Conservation (phyloP, 2,329 filamentous ascomycete species). For the Talaromyces sp. region DNA sequence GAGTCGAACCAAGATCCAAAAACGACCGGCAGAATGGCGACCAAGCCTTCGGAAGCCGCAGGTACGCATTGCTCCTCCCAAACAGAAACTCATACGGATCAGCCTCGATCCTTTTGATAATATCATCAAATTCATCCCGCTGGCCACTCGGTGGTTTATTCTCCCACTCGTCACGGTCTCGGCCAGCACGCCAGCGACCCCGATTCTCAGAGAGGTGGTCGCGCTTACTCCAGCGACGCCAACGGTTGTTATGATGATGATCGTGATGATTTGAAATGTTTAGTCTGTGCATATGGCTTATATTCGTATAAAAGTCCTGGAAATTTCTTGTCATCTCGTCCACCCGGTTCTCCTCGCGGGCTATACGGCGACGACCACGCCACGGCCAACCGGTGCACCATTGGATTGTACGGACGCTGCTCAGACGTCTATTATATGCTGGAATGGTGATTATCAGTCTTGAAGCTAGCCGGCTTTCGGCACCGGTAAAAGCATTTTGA, state of each 20-base stretch:
- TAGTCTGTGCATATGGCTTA: not conserved
- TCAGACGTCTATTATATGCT: not conserved
- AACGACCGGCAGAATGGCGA: slow-evolving; percentile 7
- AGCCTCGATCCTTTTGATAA: slow-evolving; percentile 28
- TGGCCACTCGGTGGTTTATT: slow-evolving; percentile 16
- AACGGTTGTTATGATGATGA: not conserved
- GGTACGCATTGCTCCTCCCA: slow-evolving; percentile 26
- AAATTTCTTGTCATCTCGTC: not conserved
- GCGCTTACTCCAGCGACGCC: not conserved
- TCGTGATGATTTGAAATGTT: not conserved
- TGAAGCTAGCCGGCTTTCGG: not conserved
- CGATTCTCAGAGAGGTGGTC: not conserved
- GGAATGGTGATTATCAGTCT: not conserved
- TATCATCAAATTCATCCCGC: slow-evolving; percentile 24
- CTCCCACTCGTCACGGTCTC: slow-evolving; percentile 14
- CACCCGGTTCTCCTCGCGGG: not conserved
- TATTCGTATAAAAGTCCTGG: not conserved
- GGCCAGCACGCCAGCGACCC: not conserved
- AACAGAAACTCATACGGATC: slow-evolving; percentile 39
- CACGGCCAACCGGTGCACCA: not conserved
- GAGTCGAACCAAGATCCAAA: not conserved
- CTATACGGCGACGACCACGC: not conserved
- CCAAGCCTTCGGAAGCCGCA: slow-evolving; percentile 10
- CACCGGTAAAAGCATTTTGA: not conserved
- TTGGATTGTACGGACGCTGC: not conserved